Evolutionary conservation across 495 filamentous ascomycete species (phyloP).

Genomic region (Aspergillus avenaceus): DNA sequence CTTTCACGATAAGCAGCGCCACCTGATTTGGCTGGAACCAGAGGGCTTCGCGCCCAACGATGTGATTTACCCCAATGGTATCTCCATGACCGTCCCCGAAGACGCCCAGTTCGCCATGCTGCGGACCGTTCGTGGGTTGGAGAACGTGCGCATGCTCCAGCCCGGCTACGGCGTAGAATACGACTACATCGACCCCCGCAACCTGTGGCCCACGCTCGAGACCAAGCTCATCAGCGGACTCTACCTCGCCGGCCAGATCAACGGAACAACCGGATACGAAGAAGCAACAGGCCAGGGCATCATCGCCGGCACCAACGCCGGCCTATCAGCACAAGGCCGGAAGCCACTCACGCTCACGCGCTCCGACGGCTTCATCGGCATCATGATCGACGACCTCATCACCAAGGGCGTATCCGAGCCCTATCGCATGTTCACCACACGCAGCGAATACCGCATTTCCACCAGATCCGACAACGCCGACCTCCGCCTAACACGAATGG

Average conservation of each 20-base stretch:
- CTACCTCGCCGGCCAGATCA: slow-evolving; percentile 94
- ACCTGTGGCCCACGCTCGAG: slow-evolving; percentile 79
- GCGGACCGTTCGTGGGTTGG: slow-evolving; percentile 78
- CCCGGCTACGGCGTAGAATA: slow-evolving; percentile 98
- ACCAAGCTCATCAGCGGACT: slow-evolving; percentile 88
- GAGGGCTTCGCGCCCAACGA: slow-evolving; percentile 86
- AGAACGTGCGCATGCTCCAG: slow-evolving; percentile 90
- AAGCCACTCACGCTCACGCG: slow-evolving; percentile 64
- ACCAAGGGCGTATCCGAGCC: slow-evolving; percentile 97
- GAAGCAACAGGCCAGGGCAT: slow-evolving; percentile 94
- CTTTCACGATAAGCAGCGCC: slow-evolving; percentile 70
- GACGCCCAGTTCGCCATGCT: slow-evolving; percentile 81
- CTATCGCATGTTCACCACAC: slow-evolving; percentile 97
- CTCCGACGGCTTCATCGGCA: slow-evolving; percentile 90
- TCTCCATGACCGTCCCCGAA: slow-evolving; percentile 92
- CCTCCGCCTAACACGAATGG: slow-evolving; percentile 74
- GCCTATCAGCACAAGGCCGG: slow-evolving; percentile 65
- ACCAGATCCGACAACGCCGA: slow-evolving; percentile 93
- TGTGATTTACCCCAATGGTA: slow-evolving; percentile 92
- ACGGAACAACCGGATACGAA: slow-evolving; percentile 97
- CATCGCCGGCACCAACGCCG: slow-evolving; percentile 90
- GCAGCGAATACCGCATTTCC: slow-evolving; percentile 91
- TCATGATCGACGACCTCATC: slow-evolving; percentile 98
- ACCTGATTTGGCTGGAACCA: slow-evolving; percentile 94
- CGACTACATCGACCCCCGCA: slow-evolving; percentile 94